phyloP scores from a whole-genome alignment of 1,284 basidiomycete genomes.

The Neolentinus lepideus region DNA sequence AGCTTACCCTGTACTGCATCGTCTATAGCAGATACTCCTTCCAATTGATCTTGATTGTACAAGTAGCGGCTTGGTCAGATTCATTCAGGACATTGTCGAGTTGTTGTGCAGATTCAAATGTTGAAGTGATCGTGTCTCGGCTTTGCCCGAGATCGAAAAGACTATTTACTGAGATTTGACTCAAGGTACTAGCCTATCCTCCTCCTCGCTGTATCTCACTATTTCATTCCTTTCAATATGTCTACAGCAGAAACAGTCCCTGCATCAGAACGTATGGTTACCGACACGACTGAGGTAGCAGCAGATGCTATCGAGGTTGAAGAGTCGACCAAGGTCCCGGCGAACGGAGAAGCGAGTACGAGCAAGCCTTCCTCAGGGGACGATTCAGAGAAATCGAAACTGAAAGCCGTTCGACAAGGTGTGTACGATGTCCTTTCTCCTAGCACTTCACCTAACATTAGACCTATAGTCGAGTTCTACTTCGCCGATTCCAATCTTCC shows the following conservation, averaged over 20 bases:
- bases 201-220: not conserved
- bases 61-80: no score
- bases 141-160: not conserved
- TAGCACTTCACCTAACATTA: slow-evolving; percentile 1
- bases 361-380: not conserved
- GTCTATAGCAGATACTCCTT: no score
- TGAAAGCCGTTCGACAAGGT: slow-evolving; percentile 43
- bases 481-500: slow-evolving; percentile 96
- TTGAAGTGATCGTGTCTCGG: not conserved
- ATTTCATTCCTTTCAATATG: not conserved
- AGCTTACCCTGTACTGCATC: no score
- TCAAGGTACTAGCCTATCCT: not conserved
- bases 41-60: no score
- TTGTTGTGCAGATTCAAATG: no score
- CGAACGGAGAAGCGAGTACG: not conserved
- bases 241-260: not conserved
- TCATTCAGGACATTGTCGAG: no score
- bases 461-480: slow-evolving; percentile 85
- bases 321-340: not conserved
- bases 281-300: not conserved
- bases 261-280: not conserved
- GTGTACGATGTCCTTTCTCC: slow-evolving; percentile 13
- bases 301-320: not conserved
- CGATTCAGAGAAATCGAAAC: slow-evolving; percentile 28
- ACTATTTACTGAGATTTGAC: not conserved